These are phyloP conservation scores for Phyllosticta citriasiana DNA, from an alignment of 2,329 filamentous ascomycete genomes.

Conservation along the genomic window DNA sequence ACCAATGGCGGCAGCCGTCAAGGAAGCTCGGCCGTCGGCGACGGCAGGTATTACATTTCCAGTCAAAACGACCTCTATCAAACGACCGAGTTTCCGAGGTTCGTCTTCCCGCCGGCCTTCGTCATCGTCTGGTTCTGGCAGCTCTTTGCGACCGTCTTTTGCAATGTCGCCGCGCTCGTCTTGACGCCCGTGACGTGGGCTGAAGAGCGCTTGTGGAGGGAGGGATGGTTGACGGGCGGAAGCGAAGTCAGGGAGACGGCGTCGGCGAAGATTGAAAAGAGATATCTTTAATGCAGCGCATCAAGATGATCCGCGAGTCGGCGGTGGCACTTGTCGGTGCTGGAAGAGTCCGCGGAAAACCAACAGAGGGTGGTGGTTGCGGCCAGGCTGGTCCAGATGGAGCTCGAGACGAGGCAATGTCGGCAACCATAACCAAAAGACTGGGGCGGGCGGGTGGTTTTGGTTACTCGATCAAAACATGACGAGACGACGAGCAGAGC, in stretches of 20 bases:
- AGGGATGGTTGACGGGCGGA: conserved; percentile 7
- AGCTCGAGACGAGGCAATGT: neutral
- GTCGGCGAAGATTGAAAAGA: conserved; percentile 3
- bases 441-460: neutral
- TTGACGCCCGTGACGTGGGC: conserved; percentile 42
- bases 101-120: conserved; percentile 53
- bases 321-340: no score
- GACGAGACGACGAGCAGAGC: neutral
- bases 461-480: conserved; percentile 8
- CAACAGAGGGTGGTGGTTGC: neutral
- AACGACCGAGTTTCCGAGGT: conserved; percentile 63
- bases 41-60: conserved; percentile 57
- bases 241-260: neutral
- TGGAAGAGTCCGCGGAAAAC: neutral
- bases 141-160: conserved; percentile 53
- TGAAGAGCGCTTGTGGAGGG: conserved; percentile 29
- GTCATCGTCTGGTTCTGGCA: conserved; percentile 53
- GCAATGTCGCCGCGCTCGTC: conserved; percentile 47
- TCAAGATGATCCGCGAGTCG: neutral
- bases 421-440: neutral
- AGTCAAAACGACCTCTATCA: conserved; percentile 78
- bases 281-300: neutral
- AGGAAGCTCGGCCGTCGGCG: conserved; percentile 10
- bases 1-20: conserved; percentile 5
- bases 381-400: neutral